Evolutionary conservation across 2,329 filamentous ascomycete genomes (phyloP), one percentile per base, ranked within the genome.

Genomic region (Ustulina deusta): DNA sequence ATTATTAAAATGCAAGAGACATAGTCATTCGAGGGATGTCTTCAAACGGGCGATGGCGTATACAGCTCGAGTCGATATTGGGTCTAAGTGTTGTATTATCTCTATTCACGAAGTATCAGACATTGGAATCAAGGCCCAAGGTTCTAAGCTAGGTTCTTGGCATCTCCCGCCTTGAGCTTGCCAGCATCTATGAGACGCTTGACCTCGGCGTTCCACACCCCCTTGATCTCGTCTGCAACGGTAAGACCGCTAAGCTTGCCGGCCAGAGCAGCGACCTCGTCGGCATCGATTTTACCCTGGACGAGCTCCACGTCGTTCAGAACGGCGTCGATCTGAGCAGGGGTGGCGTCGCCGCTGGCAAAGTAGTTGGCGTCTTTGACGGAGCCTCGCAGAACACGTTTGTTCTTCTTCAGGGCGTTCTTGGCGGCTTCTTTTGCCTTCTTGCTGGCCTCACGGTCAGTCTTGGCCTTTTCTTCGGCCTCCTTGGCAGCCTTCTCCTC

Each of bases 381-480:
- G 72, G 93, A 94, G 70, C 89, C 90, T 82, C 97, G 94, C 75
- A 99, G 90, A 55, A 98, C 92, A 86, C 96, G 93, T 89, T 97
- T 97, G 89, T 99, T 99, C 92, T 99, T 99, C 92, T 99, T 99
- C 77, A 96, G 92, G 15, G 96, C 96, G 78, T 94, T 97, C 90
- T 99, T 99, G 66, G 96, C 96, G 1, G 95, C 95, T 83, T 99
- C 96, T 86, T 98, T 99, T 69, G 92, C 91, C 88, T 99, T 99
- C 89, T 98, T 99, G 77, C 84, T 84, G 71, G 91, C 87, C 74
- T 95, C 94, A 74, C 92, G 92, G 65, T 93, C 90, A 5, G 86
- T 87, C 87, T 98, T 98, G 72, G 94, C 93, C 48, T 90, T 87
- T 74, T 92, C 93, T 80, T 97, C 96, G 17, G 93, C 93, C 72